Conservation (phyloP, 495 filamentous ascomycete genomes). For the Bathelium albidoporum region DNA sequence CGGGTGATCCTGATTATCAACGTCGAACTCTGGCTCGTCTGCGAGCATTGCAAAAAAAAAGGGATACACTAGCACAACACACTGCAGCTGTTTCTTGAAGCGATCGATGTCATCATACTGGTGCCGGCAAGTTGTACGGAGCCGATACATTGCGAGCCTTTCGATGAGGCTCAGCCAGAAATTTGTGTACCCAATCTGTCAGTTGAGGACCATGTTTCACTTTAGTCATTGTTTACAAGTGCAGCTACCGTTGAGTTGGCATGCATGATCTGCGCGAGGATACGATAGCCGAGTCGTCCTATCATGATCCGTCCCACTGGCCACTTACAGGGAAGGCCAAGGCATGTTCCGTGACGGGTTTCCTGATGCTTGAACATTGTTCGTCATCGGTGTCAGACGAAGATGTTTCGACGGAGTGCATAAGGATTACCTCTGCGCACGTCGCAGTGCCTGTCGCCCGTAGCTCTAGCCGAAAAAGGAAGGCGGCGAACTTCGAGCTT, state of each 20-base stretch:
- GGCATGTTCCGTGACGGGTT: background rate
- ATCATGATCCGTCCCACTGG: background rate
- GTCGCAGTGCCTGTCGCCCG: background rate
- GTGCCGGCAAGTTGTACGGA: background rate
- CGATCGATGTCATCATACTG: background rate
- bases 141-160: background rate
- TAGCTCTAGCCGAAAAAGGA: slow-evolving; percentile 1
- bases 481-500: background rate
- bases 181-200: background rate
- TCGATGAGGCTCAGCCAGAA: background rate
- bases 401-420: background rate
- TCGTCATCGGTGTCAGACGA: background rate
- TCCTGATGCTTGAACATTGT: background rate
- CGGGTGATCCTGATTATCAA: background rate
- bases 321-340: background rate
- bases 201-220: background rate
- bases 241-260: background rate
- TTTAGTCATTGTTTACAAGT: background rate
- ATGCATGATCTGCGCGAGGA: slow-evolving; percentile 1
- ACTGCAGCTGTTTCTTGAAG: background rate
- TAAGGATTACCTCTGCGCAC: background rate
- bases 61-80: background rate
- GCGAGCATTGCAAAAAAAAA: background rate
- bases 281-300: background rate
- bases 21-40: background rate